Evolutionary conservation across 345 rosid species (phyloP), one percentile per base, ranked within the genome.

Genomic region (Anastatica hierochuntica): DNA sequence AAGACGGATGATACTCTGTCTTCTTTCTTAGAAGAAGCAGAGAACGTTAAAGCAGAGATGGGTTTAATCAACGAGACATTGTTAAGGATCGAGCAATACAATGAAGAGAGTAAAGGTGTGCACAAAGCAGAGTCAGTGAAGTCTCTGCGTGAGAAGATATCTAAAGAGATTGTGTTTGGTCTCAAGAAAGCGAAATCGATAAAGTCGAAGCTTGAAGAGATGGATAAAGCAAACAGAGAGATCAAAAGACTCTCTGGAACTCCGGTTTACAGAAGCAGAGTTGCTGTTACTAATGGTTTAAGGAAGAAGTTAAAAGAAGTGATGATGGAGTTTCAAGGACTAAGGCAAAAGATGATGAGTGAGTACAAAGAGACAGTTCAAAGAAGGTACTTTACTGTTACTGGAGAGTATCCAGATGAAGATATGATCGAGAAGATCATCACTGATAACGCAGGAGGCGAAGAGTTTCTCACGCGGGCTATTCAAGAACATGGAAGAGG

Each of bases 401-500:
- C 97, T 0, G 97, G 99, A 9, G 88, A 94, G 52, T 37, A 82
- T 68, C 87, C 95, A 0, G 77, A 78, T 53, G 95, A 92, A 62
- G 94, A 83, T 44, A 62, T 80, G 58, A 88, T 92, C 4, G 98
- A 88, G 55, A 88, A 83, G 77, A 83, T 92, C 31, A 85, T 85
- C 3, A 69, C 77, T 5, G 78, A 90, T 53, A 74, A 78, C 3
- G 68, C 56, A 33, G 94, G 90, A 0, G 88, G 95, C 0, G 97
- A 92, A 63, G 94, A 72, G 75, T 81, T 78, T 45, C 56, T 92
- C 40, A 75, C 76, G 0, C 42, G 70, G 0, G 99, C 99, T 0
- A 80, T 85, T 3, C 88, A 92, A 61, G 97, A 92, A 58, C 99
- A 92, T 6, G 97, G 99, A n/a, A 77, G 72, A 64, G 97, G 97